These are phyloP conservation scores for Leccinum longicurvipes DNA, from an alignment of 768 basidiomycete genomes.

Conservation along the genomic window DNA sequence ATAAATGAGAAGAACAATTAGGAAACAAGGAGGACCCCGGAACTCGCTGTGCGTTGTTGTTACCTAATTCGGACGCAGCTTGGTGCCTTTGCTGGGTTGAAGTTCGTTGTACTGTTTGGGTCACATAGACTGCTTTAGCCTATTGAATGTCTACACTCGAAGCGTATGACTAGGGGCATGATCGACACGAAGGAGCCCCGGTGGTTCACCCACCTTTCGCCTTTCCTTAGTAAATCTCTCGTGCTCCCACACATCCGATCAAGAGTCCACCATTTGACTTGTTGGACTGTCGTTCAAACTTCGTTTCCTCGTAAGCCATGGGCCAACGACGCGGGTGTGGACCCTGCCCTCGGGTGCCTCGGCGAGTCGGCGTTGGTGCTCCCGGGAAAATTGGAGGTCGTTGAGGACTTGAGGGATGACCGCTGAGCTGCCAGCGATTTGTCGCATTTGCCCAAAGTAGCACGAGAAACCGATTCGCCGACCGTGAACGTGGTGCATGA, in stretches of 20 bases:
- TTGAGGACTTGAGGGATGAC: conserved; percentile 16
- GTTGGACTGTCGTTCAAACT: background rate
- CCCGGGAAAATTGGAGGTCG: too few species aligned
- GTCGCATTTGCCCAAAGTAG: conserved; percentile 14
- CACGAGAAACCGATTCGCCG: conserved; percentile 17
- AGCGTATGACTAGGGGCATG: too few species aligned
- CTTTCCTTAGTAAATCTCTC: background rate
- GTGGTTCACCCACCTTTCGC: background rate
- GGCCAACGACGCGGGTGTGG: conserved; percentile 9
- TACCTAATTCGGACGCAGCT: conserved; percentile 2
- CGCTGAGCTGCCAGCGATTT: too few species aligned
- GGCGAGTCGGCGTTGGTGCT: conserved; percentile 22
- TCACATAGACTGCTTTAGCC: too few species aligned
- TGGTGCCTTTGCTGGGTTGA: too few species aligned
- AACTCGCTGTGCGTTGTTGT: background rate
- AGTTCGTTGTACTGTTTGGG: too few species aligned
- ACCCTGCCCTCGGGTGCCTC: conserved; percentile 28
- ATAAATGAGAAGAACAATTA: conserved; percentile 7
- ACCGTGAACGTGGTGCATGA: conserved; percentile 3
- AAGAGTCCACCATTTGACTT: background rate
- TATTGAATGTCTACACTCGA: background rate
- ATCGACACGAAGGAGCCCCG: background rate
- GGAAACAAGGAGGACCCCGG: conserved; percentile 17
- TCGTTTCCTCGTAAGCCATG: background rate
- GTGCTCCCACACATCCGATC: background rate